A percentile compares a stretch with the other conserved stretches of the same genome.
Evolutionary conservation across 2,329 filamentous ascomycete genomes (phyloP).

Genomic region (Trichoderma sp.): DNA sequence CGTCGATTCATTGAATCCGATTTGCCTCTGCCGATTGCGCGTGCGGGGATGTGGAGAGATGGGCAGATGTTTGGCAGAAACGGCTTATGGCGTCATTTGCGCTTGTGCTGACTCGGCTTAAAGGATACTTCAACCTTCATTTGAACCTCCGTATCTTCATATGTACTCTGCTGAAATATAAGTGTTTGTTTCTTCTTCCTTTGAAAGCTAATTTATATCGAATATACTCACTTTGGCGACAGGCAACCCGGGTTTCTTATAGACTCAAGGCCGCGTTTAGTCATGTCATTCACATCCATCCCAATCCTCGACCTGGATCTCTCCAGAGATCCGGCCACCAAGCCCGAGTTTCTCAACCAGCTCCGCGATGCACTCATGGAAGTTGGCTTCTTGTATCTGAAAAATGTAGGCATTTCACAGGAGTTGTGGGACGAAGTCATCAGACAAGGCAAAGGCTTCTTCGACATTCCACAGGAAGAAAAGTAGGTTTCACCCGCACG

Average conservation of each 20-base stretch:
- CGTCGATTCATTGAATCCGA: neutral
- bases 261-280: neutral
- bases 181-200: neutral
- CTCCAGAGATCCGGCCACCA: constrained; percentile 62
- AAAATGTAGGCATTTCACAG: constrained; percentile 71
- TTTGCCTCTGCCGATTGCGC: neutral
- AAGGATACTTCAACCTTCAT: neutral
- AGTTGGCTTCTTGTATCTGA: constrained; percentile 85
- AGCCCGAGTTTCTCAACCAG: constrained; percentile 67
- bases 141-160: neutral
- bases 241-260: neutral
- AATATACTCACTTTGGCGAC: neutral
- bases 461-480: constrained; percentile 71
- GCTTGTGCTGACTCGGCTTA: neutral
- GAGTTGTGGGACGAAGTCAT: constrained; percentile 65
- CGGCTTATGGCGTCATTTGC: neutral
- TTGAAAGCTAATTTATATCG: neutral
- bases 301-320: constrained; percentile 74
- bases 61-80: neutral
- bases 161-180: neutral
- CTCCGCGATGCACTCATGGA: constrained; percentile 76
- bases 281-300: constrained; percentile 66
- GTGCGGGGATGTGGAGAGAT: neutral
- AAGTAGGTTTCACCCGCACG: constrained; percentile 52
- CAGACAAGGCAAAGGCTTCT: constrained; percentile 67